Percentiles rank a stretch among this genome's conserved stretches.
Conservation (phyloP, 2,329 filamentous ascomycete genomes). For the Colletotrichum cuscutae region DNA sequence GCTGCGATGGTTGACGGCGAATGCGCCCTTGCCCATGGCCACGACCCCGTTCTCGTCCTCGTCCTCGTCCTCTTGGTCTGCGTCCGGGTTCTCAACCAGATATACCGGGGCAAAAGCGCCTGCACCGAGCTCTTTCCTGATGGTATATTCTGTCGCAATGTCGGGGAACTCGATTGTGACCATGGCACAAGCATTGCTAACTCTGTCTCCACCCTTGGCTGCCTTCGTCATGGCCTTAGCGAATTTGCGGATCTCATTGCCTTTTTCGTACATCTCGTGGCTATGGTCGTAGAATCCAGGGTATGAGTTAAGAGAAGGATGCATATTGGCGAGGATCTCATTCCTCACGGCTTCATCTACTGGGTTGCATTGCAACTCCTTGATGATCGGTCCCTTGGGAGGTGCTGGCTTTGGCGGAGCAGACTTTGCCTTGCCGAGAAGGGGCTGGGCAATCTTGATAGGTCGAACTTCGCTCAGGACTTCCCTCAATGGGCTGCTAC, state of each 20-base stretch:
- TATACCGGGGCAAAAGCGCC: constrained; percentile 97
- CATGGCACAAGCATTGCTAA: constrained; percentile 65
- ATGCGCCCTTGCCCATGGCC: constrained; percentile 71
- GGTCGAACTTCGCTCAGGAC: constrained; percentile 64
- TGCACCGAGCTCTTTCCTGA: constrained; percentile 88
- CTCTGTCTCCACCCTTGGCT: constrained; percentile 68
- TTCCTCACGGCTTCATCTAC: constrained; percentile 80
- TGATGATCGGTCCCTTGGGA: constrained; percentile 78
- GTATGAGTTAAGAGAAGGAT: constrained; percentile 79
- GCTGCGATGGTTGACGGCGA: constrained; percentile 65
- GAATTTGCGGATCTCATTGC: constrained; percentile 83
- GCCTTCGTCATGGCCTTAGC: constrained; percentile 73
- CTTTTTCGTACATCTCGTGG: constrained; percentile 70
- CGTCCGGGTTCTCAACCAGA: constrained; percentile 79
- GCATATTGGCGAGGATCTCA: constrained; percentile 78
- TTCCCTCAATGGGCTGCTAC: constrained; percentile 81
- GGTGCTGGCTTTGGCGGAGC: constrained; percentile 52
- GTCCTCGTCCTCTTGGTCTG: constrained; percentile 56
- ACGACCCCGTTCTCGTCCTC: constrained; percentile 58
- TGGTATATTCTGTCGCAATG: constrained; percentile 74
- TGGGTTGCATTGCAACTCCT: constrained; percentile 88
- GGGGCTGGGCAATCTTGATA: constrained; percentile 61
- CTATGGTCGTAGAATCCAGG: constrained; percentile 83
- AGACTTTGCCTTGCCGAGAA: constrained; percentile 56
- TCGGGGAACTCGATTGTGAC: constrained; percentile 76